A percentile compares a stretch with the other conserved stretches of the same genome.
These are phyloP conservation scores for Boletus tomentosulus DNA, from an alignment of 768 basidiomycete genomes.

Conservation along the genomic window DNA sequence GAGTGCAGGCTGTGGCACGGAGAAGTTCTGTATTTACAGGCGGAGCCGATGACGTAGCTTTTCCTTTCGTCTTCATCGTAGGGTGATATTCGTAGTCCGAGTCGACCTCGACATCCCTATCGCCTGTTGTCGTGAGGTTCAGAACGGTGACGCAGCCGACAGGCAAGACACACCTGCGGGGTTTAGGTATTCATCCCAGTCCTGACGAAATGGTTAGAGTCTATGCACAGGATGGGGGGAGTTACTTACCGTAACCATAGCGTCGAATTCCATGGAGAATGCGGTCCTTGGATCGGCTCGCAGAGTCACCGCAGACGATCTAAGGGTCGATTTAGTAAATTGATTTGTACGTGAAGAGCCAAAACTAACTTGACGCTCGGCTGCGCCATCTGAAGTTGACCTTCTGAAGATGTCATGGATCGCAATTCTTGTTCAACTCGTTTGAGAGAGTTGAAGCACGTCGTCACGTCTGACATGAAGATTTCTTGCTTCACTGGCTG, in stretches of 20 bases:
- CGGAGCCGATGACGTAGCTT: constrained; percentile 18
- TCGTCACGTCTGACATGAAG: constrained; percentile 74
- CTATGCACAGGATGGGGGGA: neutral
- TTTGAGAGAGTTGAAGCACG: constrained; percentile 73
- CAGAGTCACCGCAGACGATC: constrained; percentile 50
- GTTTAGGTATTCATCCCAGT: constrained; percentile 62
- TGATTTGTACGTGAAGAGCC: neutral
- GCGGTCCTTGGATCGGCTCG: constrained; percentile 46
- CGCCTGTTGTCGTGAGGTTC: constrained; percentile 3
- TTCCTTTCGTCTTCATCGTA: constrained; percentile 27
- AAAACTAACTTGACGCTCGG: constrained; percentile 53
- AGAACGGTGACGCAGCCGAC: neutral
- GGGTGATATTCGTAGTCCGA: constrained; percentile 53
- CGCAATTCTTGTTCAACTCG: constrained; percentile 70
- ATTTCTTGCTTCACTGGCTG: constrained; percentile 76
- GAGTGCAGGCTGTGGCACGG: constrained; percentile 55
- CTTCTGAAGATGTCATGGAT: constrained; percentile 39
- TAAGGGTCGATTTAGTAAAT: constrained; percentile 19
- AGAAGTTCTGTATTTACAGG: constrained; percentile 38
- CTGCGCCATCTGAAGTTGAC: constrained; percentile 68
- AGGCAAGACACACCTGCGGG: constrained; percentile 36
- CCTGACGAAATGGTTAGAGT: constrained; percentile 30
- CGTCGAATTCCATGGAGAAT: constrained; percentile 58
- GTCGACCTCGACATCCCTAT: constrained; percentile 25
- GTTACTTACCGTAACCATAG: constrained; percentile 53